Evolutionary conservation across 129 eudicot species (phyloP).

Genomic region (Gnaphalium uliginosum): DNA sequence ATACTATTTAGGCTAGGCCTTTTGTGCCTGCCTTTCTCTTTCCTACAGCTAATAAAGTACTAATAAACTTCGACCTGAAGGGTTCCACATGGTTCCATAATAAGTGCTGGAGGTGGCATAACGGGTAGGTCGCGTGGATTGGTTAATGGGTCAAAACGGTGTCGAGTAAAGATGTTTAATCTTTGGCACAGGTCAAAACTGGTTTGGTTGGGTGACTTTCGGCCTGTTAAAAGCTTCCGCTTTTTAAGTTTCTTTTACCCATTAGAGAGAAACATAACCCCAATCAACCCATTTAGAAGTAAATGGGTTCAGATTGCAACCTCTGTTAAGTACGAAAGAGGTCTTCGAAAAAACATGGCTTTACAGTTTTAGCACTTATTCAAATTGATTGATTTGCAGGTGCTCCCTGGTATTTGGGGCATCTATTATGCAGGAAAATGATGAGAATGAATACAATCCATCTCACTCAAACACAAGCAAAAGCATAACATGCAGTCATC

Average conservation of each 20-base stretch:
- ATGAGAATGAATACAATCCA: slow-evolving; percentile 77
- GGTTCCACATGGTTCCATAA: slow-evolving; percentile 15
- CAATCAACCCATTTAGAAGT: not conserved
- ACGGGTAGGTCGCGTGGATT: not conserved
- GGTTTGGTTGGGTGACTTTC: not conserved
- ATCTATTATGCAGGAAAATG: slow-evolving; percentile 99
- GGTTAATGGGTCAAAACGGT: not conserved
- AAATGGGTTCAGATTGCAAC: not conserved
- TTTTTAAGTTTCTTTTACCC: not conserved
- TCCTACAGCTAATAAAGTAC: slow-evolving; percentile 7
- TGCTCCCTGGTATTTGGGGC: slow-evolving; percentile 99
- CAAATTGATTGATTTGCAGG: slow-evolving; percentile 99
- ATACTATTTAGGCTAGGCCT: slow-evolving; percentile 18
- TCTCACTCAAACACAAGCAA: slow-evolving; percentile 85
- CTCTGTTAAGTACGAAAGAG: slow-evolving; percentile 7
- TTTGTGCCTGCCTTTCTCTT: slow-evolving; percentile 13
- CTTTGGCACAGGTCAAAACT: not conserved
- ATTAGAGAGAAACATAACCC: not conserved
- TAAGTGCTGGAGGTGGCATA: not conserved
- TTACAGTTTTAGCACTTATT: slow-evolving; percentile 89
- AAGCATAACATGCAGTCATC: slow-evolving; percentile 72
- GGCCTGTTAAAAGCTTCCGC: not conserved
- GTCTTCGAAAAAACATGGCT: slow-evolving; percentile 32
- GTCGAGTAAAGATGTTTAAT: not conserved
- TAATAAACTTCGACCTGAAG: slow-evolving; percentile 17